These are phyloP conservation scores for Phytopythium ostracodes DNA, from an alignment of 352 stramenopile genomes.

Conservation along the genomic window DNA sequence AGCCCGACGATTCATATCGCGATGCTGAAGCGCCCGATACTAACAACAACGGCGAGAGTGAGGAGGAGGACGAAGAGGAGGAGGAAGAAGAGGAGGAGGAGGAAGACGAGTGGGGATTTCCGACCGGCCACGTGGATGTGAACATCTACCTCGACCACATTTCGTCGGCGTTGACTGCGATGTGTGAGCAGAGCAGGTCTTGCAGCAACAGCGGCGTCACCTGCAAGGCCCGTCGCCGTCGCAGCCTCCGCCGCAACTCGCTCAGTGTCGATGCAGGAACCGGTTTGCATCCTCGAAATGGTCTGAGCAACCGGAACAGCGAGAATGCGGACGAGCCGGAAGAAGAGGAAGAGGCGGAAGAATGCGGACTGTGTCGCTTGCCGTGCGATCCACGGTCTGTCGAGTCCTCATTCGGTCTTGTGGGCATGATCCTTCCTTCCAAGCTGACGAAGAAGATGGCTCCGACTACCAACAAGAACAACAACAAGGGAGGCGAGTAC, in stretches of 20 bases:
- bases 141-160: slow-evolving; percentile 67
- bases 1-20: neutral
- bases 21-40: neutral
- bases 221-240: slow-evolving; percentile 27
- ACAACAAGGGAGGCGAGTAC: neutral
- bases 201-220: slow-evolving; percentile 5
- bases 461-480: slow-evolving; percentile 4
- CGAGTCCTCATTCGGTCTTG: slow-evolving; percentile 56
- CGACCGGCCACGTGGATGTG: slow-evolving; percentile 65
- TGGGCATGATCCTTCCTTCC: slow-evolving; percentile 68
- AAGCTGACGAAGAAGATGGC: slow-evolving; percentile 40
- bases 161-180: slow-evolving; percentile 50
- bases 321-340: slow-evolving; percentile 10
- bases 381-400: slow-evolving; percentile 35
- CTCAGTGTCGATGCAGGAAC: slow-evolving; percentile 3
- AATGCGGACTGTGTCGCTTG: slow-evolving; percentile 64
- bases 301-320: neutral
- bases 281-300: neutral
- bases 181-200: slow-evolving; percentile 43
- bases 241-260: slow-evolving; percentile 19
- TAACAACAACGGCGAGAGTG: slow-evolving; percentile 21
- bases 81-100: slow-evolving; percentile 63
- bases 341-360: slow-evolving; percentile 24
- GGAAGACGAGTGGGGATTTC: slow-evolving; percentile 77
- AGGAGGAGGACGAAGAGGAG: slow-evolving; percentile 31